A percentile compares a stretch with the other conserved stretches of the same genome.
phyloP scores from a whole-genome alignment of 2,329 filamentous ascomycete species.

The Microdochium trichocladiopsis region DNA sequence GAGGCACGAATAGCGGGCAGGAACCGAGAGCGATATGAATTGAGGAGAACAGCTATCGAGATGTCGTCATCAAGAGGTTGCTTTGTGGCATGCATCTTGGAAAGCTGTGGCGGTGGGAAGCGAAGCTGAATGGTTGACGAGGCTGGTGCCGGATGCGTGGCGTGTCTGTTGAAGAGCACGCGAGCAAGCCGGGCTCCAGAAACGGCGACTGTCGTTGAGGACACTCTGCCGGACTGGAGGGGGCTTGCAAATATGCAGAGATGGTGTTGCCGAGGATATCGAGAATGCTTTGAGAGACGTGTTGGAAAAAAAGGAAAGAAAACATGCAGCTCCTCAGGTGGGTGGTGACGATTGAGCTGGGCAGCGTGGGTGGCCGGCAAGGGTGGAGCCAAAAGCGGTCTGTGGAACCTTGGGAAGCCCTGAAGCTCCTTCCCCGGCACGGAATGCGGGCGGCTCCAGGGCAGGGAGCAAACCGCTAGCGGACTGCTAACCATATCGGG shows the following conservation, averaged over 20 bases:
- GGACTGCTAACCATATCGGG: too few relatives aligned
- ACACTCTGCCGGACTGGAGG: background rate
- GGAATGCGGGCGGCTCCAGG: too few relatives aligned
- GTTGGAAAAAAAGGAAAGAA: too few relatives aligned
- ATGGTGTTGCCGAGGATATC: background rate
- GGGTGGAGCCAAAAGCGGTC: too few relatives aligned
- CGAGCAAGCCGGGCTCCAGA: background rate
- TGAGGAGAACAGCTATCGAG: conserved; percentile 27
- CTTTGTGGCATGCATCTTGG: background rate
- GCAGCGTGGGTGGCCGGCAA: too few relatives aligned
- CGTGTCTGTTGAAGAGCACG: conserved; percentile 1
- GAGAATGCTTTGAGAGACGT: too few relatives aligned
- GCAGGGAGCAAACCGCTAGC: too few relatives aligned
- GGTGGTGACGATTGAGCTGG: too few relatives aligned
- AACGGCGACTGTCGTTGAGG: background rate
- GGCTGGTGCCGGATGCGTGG: background rate
- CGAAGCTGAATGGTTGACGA: background rate
- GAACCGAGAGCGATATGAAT: conserved; percentile 27
- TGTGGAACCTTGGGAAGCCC: too few relatives aligned
- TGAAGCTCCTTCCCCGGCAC: too few relatives aligned
- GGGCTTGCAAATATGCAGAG: background rate
- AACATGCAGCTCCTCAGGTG: too few relatives aligned
- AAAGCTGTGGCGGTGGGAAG: conserved; percentile 1
- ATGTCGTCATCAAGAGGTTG: conserved; percentile 5
- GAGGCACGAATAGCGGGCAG: conserved; percentile 25